Conservation (phyloP, 2,329 filamentous ascomycete genomes). For the Coleophoma crateriformis region DNA sequence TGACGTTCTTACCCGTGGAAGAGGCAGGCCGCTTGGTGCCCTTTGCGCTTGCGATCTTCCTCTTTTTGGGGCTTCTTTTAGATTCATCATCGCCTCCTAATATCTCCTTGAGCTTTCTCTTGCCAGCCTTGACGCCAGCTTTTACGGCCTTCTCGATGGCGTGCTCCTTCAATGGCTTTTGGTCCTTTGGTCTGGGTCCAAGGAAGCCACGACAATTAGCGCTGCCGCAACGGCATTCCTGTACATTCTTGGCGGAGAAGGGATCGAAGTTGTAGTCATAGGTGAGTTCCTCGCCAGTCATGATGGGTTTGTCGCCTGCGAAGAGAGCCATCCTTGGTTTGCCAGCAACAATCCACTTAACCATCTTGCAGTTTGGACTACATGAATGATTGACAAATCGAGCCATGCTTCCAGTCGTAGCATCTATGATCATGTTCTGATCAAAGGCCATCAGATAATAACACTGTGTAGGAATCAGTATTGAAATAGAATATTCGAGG, state of each 20-base stretch:
- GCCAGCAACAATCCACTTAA: slow-evolving; percentile 92
- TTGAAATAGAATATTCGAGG: slow-evolving; percentile 6
- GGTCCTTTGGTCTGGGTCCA: slow-evolving; percentile 54
- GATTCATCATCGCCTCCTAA: slow-evolving; percentile 28
- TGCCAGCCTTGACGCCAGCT: slow-evolving; percentile 39
- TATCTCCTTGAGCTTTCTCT: slow-evolving; percentile 51
- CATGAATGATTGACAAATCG: slow-evolving; percentile 98
- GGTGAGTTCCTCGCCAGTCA: slow-evolving; percentile 92
- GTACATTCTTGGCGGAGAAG: slow-evolving; percentile 63
- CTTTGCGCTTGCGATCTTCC: slow-evolving; percentile 37
- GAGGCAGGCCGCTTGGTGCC: slow-evolving; percentile 21
- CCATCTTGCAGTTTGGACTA: slow-evolving; percentile 94
- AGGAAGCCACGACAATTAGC: slow-evolving; percentile 59
- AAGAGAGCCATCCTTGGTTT: slow-evolving; percentile 96
- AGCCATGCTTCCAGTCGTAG: slow-evolving; percentile 90
- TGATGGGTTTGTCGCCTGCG: slow-evolving; percentile 81
- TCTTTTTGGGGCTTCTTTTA: slow-evolving; percentile 34
- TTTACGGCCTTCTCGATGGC: slow-evolving; percentile 27
- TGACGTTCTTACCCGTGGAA: slow-evolving; percentile 25
- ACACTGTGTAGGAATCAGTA: slow-evolving; percentile 49
- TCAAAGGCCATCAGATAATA: slow-evolving; percentile 99
- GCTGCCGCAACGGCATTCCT: slow-evolving; percentile 59
- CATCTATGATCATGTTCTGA: slow-evolving; percentile 97
- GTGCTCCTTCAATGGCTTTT: slow-evolving; percentile 40
- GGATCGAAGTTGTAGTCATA: slow-evolving; percentile 82